Evolutionary conservation across 2,329 filamentous ascomycete species (phyloP).

Genomic region (Paradendryphiella salina): DNA sequence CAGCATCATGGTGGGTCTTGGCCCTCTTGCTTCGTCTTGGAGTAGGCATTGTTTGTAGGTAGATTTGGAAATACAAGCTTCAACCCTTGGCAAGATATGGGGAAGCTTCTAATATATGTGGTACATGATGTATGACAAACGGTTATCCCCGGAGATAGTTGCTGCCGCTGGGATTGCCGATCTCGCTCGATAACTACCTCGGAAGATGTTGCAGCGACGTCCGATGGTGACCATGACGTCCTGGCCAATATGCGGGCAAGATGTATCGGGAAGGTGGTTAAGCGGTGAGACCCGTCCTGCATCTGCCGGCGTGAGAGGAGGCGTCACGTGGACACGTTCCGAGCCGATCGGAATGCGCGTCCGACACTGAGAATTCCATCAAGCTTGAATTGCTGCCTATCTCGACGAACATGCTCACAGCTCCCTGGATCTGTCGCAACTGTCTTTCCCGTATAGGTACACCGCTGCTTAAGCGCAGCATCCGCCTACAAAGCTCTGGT

Average conservation of each 20-base stretch:
- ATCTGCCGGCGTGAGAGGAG: slow-evolving; percentile 1
- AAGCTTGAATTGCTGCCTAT: slow-evolving; percentile 8
- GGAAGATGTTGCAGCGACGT: slow-evolving; percentile 14
- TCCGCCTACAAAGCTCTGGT: slow-evolving; percentile 38
- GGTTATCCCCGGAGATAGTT: slow-evolving; percentile 38
- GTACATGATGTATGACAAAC: slow-evolving; percentile 16
- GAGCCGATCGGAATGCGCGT: slow-evolving; percentile 30
- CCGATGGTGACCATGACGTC: slow-evolving; percentile 13
- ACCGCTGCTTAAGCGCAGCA: slow-evolving; percentile 33
- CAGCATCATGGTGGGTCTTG: slow-evolving; percentile 11
- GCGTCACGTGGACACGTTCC: slow-evolving; percentile 36
- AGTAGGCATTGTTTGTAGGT: slow-evolving; percentile 13
- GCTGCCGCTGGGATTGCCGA: slow-evolving; percentile 33
- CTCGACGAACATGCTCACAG: slow-evolving; percentile 44
- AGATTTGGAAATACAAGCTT: not conserved
- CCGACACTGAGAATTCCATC: slow-evolving; percentile 10
- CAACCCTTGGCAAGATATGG: slow-evolving; percentile 9
- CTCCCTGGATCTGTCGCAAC: slow-evolving; percentile 53
- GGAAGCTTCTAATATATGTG: slow-evolving; percentile 4
- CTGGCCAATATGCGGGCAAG: not conserved
- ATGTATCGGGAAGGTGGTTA: slow-evolving; percentile 20
- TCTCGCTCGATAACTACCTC: slow-evolving; percentile 25
- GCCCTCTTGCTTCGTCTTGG: slow-evolving; percentile 21
- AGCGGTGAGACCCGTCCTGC: slow-evolving; percentile 4
- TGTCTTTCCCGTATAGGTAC: slow-evolving; percentile 50